Evolutionary conservation across 495 filamentous ascomycete species (phyloP).

Genomic region (Thermochaetoides thermophila): DNA sequence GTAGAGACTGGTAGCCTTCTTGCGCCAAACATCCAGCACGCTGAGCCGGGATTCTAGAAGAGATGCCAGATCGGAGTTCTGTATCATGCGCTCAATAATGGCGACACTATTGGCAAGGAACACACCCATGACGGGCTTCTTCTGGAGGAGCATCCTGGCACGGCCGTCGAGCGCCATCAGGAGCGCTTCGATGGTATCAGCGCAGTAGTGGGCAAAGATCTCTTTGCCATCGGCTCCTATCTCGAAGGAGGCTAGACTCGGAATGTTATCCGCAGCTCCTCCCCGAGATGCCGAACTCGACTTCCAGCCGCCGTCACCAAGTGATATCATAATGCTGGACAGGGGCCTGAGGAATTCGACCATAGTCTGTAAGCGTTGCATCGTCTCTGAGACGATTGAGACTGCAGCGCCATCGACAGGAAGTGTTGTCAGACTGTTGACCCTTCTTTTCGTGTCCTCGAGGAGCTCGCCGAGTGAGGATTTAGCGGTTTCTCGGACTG

Average conservation of each 20-base stretch:
- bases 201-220: slow-evolving; percentile 75
- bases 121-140: slow-evolving; percentile 66
- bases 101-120: slow-evolving; percentile 84
- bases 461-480: slow-evolving; percentile 68
- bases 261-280: slow-evolving; percentile 46
- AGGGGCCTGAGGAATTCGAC: slow-evolving; percentile 77
- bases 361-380: slow-evolving; percentile 76
- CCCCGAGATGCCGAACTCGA: slow-evolving; percentile 28
- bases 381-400: slow-evolving; percentile 65
- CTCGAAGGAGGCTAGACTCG: slow-evolving; percentile 63
- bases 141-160: slow-evolving; percentile 56
- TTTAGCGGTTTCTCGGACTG: slow-evolving; percentile 83
- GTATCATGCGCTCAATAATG: slow-evolving; percentile 74
- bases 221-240: slow-evolving; percentile 79
- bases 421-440: slow-evolving; percentile 45
- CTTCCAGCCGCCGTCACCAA: slow-evolving; percentile 89
- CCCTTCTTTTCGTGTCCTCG: slow-evolving; percentile 66
- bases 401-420: slow-evolving; percentile 67
- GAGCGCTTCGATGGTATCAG: slow-evolving; percentile 71
- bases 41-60: slow-evolving; percentile 51
- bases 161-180: slow-evolving; percentile 66
- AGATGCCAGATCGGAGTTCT: slow-evolving; percentile 58
- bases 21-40: slow-evolving; percentile 68
- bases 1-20: slow-evolving; percentile 70
- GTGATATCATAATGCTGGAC: slow-evolving; percentile 73